phyloP scores from a whole-genome alignment of 352 stramenopile genomes.

The Globisporangium paroecandrum region DNA sequence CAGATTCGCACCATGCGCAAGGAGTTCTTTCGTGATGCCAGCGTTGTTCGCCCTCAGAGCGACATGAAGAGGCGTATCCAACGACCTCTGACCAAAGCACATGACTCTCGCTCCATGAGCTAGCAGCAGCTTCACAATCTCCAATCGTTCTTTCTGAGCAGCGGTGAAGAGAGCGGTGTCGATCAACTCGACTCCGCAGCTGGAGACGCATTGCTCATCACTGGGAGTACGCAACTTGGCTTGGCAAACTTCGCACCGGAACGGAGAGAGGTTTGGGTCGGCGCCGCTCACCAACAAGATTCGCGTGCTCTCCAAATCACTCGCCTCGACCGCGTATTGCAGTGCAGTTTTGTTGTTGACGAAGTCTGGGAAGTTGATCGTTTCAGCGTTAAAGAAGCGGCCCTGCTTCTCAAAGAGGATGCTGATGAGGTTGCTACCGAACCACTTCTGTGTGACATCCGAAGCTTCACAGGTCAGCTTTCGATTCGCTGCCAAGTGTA shows the following conservation, averaged over 20 bases:
- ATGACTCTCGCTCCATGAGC: conserved; percentile 36
- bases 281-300: conserved; percentile 36
- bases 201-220: conserved; percentile 23
- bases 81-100: conserved; percentile 34
- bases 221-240: conserved; percentile 10
- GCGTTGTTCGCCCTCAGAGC: conserved; percentile 40
- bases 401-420: conserved; percentile 42
- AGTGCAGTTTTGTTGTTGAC: conserved; percentile 54
- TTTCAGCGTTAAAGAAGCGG: conserved; percentile 29
- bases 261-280: conserved; percentile 49
- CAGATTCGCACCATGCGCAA: conserved; percentile 46
- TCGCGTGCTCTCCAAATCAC: conserved; percentile 35
- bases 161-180: conserved; percentile 46
- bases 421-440: conserved; percentile 48
- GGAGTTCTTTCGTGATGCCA: conserved; percentile 35
- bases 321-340: conserved; percentile 47
- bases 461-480: conserved; percentile 33
- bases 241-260: conserved; percentile 39
- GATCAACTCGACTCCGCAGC: conserved; percentile 36
- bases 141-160: conserved; percentile 29
- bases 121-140: conserved; percentile 39
- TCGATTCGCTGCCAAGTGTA: conserved; percentile 49
- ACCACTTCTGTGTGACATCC: conserved; percentile 38
- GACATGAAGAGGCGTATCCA: conserved; percentile 49
- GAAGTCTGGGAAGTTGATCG: conserved; percentile 48